Conservation (phyloP, 176 grass and related monocot species). For the Raddia distichophylla region DNA sequence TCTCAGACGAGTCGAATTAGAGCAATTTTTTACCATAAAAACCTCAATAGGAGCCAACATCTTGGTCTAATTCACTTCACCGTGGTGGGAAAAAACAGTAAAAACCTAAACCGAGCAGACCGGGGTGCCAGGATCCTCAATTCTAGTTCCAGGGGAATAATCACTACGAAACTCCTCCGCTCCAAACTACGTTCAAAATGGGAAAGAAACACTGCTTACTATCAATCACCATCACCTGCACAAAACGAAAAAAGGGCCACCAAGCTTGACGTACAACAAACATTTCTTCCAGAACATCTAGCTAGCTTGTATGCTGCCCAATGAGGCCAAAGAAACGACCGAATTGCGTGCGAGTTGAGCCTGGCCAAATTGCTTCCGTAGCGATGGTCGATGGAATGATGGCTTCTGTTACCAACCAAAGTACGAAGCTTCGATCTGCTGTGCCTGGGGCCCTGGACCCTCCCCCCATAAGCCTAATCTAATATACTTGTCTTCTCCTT, state of each 20-base stretch:
- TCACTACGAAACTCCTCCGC: neutral
- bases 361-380: conserved; percentile 40
- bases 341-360: conserved; percentile 28
- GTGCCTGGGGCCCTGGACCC: neutral
- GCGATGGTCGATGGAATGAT: conserved; percentile 41
- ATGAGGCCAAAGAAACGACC: neutral
- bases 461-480: neutral
- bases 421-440: conserved; percentile 39
- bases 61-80: too few relatives aligned
- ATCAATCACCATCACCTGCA: neutral
- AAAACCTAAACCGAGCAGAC: too few relatives aligned
- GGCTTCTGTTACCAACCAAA: conserved; percentile 45
- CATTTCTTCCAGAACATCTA: neutral
- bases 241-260: neutral
- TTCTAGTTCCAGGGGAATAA: too few relatives aligned
- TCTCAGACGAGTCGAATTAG: too few relatives aligned
- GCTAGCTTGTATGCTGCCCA: neutral
- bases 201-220: neutral
- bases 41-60: too few relatives aligned
- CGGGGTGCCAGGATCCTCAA: too few relatives aligned
- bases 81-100: too few relatives aligned
- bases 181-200: neutral
- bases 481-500: neutral
- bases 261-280: neutral
- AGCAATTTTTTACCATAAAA: too few relatives aligned